Evolutionary conservation across 495 filamentous ascomycete genomes (phyloP), one percentile per base, ranked within the genome.

Genomic region (Cetradonia linearis): DNA sequence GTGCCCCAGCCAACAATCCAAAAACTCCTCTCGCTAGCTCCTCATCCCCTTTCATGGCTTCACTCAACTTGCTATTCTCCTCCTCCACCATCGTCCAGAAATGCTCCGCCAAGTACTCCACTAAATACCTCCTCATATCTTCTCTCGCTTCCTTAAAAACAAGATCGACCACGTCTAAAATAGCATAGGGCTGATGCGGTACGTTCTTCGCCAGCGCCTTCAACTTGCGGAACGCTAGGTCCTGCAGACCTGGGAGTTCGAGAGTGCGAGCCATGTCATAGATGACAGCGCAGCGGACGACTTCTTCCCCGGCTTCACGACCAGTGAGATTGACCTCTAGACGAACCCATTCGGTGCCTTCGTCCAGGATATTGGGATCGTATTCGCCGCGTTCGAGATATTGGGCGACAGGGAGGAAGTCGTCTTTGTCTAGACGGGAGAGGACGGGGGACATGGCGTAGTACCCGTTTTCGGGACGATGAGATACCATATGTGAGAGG

Each of bases 391-490:
- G 55, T 18, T 63, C 56, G 1, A 66, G 48, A 28, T 58, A 66
- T 16, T 63, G 40, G n/a, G 27, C 64, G 13, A 66, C 28, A 2
- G 61, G 54, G 16, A 27, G 0, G 30, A 67, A 67, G 14, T 63
- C 53, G 5, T 40, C 31, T 8, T 44, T 14, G 13, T 48, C 20
- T 1, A 67, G 55, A 0, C 14, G 27, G 27, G 59, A 59, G 9
- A 65, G 53, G 8, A 59, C 23, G 18, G 59, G 65, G 10, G 58
- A 59, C 62, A 67, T 67, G 1, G 62, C 34, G 30, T 62, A 65
- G 30, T 20, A 59, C 5, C 62, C 58, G 16, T 33, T 23, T 10
- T 56, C 36, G 4, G 55, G 50, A 56, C 56, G n/a, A 20, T 49
- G n/a, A 0, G 3, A 20, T 27, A 63, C 5, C 3, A 54, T 1